Base-by-base conservation (phyloP, 495 filamentous ascomycete species). In the Xylaria flabelliformis region DNA sequence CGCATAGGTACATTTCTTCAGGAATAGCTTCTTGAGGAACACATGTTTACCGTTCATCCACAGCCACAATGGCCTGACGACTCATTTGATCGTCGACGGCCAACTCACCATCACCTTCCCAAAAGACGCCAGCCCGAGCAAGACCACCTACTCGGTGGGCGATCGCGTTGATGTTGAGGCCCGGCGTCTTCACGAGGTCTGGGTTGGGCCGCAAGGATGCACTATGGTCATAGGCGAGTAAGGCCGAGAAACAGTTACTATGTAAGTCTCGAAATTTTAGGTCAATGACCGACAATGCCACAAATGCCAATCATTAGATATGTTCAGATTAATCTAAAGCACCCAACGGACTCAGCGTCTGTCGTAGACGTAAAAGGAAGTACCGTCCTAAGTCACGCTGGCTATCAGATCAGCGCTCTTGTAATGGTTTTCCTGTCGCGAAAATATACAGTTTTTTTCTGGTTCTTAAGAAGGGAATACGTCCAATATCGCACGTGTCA, bases 151-250 rank as follows among this genome's bases (percentile, higher is more conserved):
- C 76, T 86, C 87, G 0, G 84, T 84, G 3, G 93, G 93, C 0
- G 88, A 85, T 17, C 83, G 93, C 68, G 78, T 96, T n/a, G 93
- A 95, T 82, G 92, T 97, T 3, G 91, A 91, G 9, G 91, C 91
- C 1, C 85, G 86, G 0, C 87, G 89, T 55, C 69, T 88, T 12
- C 94, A 96, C 81, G 93, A 96, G 84, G 93, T 96, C 24, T 96
- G 93, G 94, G 90, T 95, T 74, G 93, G 94, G 0, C 50, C 78
- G 1, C 84, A 90, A 67, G 94, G 94, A 0, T 97, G 94, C 82
- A 94, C 92, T 50, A 94, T 93, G 84, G 91, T 95, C 26, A 94
- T 96, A 80, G 94, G 94, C 24, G 93, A 94, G 78, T 94, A 78
- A 83, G 42, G 19, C 19, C 3, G 41, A 7, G 15, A 51, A 13